Evolutionary conservation across 2,329 filamentous ascomycete genomes (phyloP), one percentile per base, ranked within the genome.

Genomic region (Corynespora cassiicola): DNA sequence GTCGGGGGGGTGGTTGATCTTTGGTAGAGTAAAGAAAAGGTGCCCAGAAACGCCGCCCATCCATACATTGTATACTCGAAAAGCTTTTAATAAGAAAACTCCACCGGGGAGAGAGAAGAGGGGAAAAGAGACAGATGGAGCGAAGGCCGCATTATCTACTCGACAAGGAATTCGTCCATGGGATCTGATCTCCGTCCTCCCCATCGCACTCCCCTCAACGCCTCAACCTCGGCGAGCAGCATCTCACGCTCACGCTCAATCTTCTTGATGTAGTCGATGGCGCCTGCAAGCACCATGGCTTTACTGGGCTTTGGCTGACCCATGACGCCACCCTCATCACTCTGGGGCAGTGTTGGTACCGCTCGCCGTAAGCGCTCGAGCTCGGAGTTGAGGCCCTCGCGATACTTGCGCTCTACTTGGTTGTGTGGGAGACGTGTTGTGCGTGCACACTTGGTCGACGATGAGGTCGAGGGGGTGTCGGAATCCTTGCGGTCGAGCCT

Each of bases 351-450:
- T 3, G 59, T 59, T 5, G 60, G 61, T 1, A 65, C 52, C 6
- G 59, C 54, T 11, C 47, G 42, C 14, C 60, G 42, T 12, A 65
- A 36, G n/a, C 60, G 50, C 37, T 65, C 61, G 28, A 65, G 53
- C 18, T 58, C 54, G 7, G 47, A 45, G 49, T 62, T 62, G 16
- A 62, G 44, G 20, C 58, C 56, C 35, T 61, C 54, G 26, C 58
- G 58, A 42, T 62, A 62, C 39, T 61, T 62, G 39, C 57, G 54
- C 42, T 62, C 58, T 28, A 66, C 61, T 36, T 68, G 63, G 33
- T 67, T 67, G 50, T 68, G 64, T 9, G 65, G 65, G n/a, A 57
- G 49, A 15, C 57, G 59, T 24, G 34, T 46, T 12, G 53, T 45
- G 38, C 50, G 47, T 18, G 43, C 49, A 30, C 39, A 42, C 30